Percentiles rank a stretch among this genome's conserved stretches.
Conservation (phyloP, 2,329 filamentous ascomycete genomes). For the Beauveria varroae region DNA sequence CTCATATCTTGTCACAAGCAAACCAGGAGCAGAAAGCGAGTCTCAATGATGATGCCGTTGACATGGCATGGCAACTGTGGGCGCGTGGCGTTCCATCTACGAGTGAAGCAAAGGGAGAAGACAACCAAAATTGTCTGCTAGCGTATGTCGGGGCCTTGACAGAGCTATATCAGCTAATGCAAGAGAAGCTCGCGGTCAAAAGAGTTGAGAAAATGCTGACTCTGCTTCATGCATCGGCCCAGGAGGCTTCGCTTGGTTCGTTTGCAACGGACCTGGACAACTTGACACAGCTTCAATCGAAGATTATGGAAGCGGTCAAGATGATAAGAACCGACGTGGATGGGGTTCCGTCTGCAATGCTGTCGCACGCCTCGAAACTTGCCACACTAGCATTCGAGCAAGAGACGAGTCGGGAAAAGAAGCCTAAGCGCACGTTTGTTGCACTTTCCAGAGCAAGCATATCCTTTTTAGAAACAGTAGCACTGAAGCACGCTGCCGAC, state of each 20-base stretch:
- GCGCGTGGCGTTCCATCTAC: constrained; percentile 52
- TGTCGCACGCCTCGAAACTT: constrained; percentile 63
- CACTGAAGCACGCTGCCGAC: constrained; percentile 52
- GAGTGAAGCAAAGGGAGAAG: constrained; percentile 31
- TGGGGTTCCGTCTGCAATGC: constrained; percentile 59
- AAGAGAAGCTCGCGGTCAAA: constrained; percentile 52
- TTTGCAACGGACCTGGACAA: constrained; percentile 69
- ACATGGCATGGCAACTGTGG: constrained; percentile 64
- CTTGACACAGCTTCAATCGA: constrained; percentile 63
- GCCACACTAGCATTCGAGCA: constrained; percentile 59
- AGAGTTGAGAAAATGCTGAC: constrained; percentile 61
- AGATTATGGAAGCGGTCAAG: constrained; percentile 60
- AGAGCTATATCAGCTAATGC: constrained; percentile 71
- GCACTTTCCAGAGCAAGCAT: constrained; percentile 82
- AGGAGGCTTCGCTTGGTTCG: constrained; percentile 57
- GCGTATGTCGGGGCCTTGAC: constrained; percentile 74
- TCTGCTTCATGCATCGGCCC: constrained; percentile 63
- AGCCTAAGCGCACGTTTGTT: constrained; percentile 67
- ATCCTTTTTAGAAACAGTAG: constrained; percentile 55
- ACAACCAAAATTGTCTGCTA: constrained; percentile 76
- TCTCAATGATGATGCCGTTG: constrained; percentile 46
- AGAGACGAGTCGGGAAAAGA: constrained; percentile 25
- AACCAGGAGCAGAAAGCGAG: constrained; percentile 33
- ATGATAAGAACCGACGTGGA: constrained; percentile 59
- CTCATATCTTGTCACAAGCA: constrained; percentile 51